These are phyloP conservation scores for Yarrowia alimentaria DNA, from an alignment of 805 yeast genomes.

Conservation along the genomic window DNA sequence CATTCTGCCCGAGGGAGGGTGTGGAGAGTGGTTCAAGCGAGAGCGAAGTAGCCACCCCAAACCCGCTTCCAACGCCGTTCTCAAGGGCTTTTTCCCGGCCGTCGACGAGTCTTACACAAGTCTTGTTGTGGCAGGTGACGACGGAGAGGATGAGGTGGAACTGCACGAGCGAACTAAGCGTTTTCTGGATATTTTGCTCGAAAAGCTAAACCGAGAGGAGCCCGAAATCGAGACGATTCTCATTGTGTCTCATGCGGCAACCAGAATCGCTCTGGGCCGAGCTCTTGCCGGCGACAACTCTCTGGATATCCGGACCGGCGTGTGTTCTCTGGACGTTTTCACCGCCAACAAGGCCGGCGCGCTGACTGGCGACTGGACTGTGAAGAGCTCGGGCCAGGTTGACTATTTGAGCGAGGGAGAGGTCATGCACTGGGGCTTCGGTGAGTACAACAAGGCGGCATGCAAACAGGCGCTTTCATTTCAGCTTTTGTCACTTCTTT, in stretches of 20 bases:
- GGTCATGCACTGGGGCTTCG: slow-evolving; percentile 92
- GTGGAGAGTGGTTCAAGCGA: slow-evolving; percentile 88
- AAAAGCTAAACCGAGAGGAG: slow-evolving; percentile 52
- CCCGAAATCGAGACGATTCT: slow-evolving; percentile 65
- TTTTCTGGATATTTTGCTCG: slow-evolving; percentile 59
- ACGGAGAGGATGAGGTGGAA: slow-evolving; percentile 76
- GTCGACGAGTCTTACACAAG: slow-evolving; percentile 51
- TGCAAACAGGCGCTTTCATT: neutral
- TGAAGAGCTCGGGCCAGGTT: slow-evolving; percentile 69
- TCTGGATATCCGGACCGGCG: slow-evolving; percentile 67
- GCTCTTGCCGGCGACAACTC: slow-evolving; percentile 55
- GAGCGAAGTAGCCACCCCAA: slow-evolving; percentile 48
- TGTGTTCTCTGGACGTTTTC: slow-evolving; percentile 78
- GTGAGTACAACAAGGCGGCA: slow-evolving; percentile 38
- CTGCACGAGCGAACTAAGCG: slow-evolving; percentile 58
- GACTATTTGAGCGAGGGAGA: slow-evolving; percentile 73
- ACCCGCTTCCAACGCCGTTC: slow-evolving; percentile 50
- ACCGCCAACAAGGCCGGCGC: slow-evolving; percentile 31
- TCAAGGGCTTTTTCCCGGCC: slow-evolving; percentile 55
- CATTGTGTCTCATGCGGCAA: slow-evolving; percentile 90
- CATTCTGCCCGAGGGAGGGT: slow-evolving; percentile 71
- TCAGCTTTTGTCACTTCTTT: no score
- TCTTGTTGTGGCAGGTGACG: slow-evolving; percentile 56
- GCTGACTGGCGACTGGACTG: slow-evolving; percentile 51
- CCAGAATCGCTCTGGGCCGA: slow-evolving; percentile 85